A percentile compares a stretch with the other conserved stretches of the same genome.
These are phyloP conservation scores for Mycena chlorophos DNA, from an alignment of 768 basidiomycete genomes.

Conservation along the genomic window DNA sequence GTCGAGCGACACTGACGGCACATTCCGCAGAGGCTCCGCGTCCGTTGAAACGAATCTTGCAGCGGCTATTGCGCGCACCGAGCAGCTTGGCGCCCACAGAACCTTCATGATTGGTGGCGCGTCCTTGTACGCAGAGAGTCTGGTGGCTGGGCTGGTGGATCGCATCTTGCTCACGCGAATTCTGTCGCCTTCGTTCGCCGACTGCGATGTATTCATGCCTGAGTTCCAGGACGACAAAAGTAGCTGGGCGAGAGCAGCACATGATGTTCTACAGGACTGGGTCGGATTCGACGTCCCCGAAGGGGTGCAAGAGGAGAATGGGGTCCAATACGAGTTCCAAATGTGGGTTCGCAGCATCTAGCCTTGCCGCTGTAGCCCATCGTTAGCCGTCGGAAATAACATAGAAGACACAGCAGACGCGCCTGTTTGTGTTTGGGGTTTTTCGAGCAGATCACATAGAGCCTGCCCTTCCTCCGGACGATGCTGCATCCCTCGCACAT, in stretches of 20 bases:
- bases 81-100: constrained; percentile 31
- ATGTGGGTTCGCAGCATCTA: constrained; percentile 81
- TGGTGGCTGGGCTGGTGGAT: constrained; percentile 61
- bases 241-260: constrained; percentile 58
- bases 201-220: constrained; percentile 87
- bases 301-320: constrained; percentile 80
- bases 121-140: constrained; percentile 71
- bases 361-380: constrained; percentile 69
- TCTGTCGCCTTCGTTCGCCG: constrained; percentile 66
- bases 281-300: constrained; percentile 75
- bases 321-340: constrained; percentile 86
- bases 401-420: constrained; percentile 20
- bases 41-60: constrained; percentile 32
- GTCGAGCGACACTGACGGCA: neutral
- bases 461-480: constrained; percentile 84
- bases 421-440: constrained; percentile 99
- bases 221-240: constrained; percentile 52
- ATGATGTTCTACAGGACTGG: constrained; percentile 72
- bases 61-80: constrained; percentile 40
- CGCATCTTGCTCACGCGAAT: constrained; percentile 89
- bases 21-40: constrained; percentile 8
- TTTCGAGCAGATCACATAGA: constrained; percentile 90
- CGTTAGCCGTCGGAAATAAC: constrained; percentile 17
- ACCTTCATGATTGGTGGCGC: constrained; percentile 94
- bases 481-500: constrained; percentile 94